Percentiles rank a stretch among this genome's conserved stretches.
phyloP scores from a whole-genome alignment of 148 eudicot species.

The Rhododendron mucronatum region DNA sequence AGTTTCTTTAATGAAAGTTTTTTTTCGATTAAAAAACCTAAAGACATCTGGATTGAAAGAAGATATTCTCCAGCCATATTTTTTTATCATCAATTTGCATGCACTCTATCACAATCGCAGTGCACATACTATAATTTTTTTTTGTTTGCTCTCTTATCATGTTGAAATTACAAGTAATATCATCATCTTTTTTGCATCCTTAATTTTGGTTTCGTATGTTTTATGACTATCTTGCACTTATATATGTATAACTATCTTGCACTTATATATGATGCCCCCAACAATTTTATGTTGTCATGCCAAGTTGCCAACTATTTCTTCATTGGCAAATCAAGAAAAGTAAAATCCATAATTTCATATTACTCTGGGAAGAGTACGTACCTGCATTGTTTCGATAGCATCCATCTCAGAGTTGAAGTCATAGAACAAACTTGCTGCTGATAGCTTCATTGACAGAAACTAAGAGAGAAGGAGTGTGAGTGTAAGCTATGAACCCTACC shows the following conservation, averaged over 20 bases:
- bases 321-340: neutral
- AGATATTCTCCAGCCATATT: neutral
- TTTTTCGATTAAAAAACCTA: neutral
- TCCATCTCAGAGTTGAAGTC: slow-evolving; percentile 89
- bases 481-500: neutral
- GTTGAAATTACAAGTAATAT: neutral
- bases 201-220: neutral
- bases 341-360: neutral
- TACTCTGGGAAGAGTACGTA: neutral
- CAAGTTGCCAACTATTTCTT: neutral
- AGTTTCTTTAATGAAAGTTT: neutral
- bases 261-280: neutral
- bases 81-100: neutral
- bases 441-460: slow-evolving; percentile 91
- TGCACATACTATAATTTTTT: neutral
- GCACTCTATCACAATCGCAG: neutral
- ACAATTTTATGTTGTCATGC: neutral
- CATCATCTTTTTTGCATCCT: neutral
- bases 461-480: slow-evolving; percentile 14
- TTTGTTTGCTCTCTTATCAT: neutral
- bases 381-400: slow-evolving; percentile 56
- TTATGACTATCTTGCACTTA: neutral
- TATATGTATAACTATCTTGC: neutral
- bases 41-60: neutral
- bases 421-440: slow-evolving; percentile 83